Evolutionary conservation across 2,329 filamentous ascomycete genomes (phyloP).

Genomic region (Botrytis cinerea): DNA sequence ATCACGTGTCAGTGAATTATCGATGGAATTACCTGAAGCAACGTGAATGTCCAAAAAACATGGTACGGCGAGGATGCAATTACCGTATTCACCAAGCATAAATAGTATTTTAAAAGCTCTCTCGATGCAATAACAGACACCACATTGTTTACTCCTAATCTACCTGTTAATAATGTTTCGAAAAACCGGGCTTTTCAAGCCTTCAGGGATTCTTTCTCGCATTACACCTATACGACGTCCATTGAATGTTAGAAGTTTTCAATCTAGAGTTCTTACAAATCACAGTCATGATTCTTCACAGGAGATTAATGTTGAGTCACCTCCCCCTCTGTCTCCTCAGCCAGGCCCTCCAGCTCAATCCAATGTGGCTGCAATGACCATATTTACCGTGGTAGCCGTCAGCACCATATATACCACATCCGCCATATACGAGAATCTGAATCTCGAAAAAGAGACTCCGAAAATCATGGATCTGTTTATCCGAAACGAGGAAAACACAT

Average conservation of each 20-base stretch:
- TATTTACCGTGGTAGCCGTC: conserved; percentile 12
- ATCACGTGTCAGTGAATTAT: conserved; percentile 1
- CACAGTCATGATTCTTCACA: not conserved
- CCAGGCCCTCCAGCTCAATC: not conserved
- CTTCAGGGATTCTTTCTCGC: not conserved
- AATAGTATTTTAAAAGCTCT: not conserved
- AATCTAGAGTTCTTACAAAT: not conserved
- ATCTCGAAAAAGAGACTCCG: conserved; percentile 7
- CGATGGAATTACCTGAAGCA: not conserved
- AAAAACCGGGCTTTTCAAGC: not conserved
- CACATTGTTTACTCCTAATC: not conserved
- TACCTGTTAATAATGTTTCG: not conserved
- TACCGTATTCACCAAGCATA: not conserved
- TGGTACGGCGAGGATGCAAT: not conserved
- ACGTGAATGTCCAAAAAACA: not conserved
- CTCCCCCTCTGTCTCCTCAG: too few relatives aligned
- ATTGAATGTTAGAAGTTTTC: not conserved
- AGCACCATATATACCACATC: conserved; percentile 6
- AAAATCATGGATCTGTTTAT: not conserved
- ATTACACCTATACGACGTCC: not conserved
- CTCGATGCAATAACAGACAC: not conserved
- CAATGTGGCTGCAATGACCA: conserved; percentile 1
- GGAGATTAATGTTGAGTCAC: too few relatives aligned
- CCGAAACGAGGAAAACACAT: not conserved
- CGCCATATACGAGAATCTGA: conserved; percentile 7